Conservation (phyloP, 2,329 filamentous ascomycete genomes). For the Leptographium procerum region DNA sequence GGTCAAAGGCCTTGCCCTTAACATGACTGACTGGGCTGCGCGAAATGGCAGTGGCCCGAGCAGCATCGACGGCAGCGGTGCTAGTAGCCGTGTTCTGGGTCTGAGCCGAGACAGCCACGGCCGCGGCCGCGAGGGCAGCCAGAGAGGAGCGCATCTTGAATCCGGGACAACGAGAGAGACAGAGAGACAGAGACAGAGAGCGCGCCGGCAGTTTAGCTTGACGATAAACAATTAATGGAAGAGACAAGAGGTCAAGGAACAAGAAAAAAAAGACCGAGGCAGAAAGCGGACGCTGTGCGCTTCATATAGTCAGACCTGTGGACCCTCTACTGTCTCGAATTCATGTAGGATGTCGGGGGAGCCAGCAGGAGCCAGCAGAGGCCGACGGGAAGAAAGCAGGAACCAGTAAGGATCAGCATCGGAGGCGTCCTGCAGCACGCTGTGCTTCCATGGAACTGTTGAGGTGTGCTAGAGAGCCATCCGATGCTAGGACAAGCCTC, state of each 20-base stretch:
- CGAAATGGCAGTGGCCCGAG: constrained; percentile 49
- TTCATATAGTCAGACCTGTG: not conserved
- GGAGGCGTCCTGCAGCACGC: not conserved
- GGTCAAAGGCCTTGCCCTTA: constrained; percentile 60
- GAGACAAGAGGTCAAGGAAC: not conserved
- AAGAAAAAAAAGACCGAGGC: not conserved
- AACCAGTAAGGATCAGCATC: not conserved
- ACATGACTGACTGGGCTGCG: constrained; percentile 51
- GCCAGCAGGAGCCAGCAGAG: not conserved
- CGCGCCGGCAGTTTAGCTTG: not conserved
- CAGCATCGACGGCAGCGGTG: constrained; percentile 37
- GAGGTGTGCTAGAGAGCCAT: not conserved
- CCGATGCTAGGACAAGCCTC: not conserved
- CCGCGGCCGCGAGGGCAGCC: constrained; percentile 9
- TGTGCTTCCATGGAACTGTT: not conserved
- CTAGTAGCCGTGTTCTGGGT: constrained; percentile 38
- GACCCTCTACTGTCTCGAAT: too few species aligned
- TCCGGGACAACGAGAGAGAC: not conserved
- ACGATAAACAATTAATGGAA: too few species aligned
- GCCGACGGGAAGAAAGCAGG: too few species aligned
- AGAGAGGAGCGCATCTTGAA: constrained; percentile 8
- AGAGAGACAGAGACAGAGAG: not conserved
- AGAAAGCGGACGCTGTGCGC: not conserved
- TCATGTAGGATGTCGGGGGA: too few species aligned
- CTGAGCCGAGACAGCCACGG: constrained; percentile 8